Conservation (phyloP, 345 rosid species). For the Camelina neglecta region DNA sequence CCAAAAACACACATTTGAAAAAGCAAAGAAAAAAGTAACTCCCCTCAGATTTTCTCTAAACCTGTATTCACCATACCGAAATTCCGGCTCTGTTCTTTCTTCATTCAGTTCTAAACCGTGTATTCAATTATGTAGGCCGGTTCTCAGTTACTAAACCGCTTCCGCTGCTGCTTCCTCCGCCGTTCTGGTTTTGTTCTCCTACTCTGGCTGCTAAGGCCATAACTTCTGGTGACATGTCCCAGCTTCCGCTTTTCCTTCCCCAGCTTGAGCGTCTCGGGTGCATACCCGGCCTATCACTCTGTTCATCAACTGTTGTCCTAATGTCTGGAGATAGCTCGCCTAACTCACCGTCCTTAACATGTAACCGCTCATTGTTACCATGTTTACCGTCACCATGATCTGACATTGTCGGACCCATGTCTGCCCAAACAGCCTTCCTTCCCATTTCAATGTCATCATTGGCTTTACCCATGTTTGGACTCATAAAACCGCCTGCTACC, state of each 20-base stretch:
- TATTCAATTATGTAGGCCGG: constrained; percentile 51
- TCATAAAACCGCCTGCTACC: constrained; percentile 81
- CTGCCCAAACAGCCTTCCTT: constrained; percentile 92
- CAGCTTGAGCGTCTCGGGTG: constrained; percentile 79
- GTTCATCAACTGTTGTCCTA: constrained; percentile 69
- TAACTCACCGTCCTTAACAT: constrained; percentile 82
- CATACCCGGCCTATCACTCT: constrained; percentile 64
- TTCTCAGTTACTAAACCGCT: constrained; percentile 55
- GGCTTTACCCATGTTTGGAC: constrained; percentile 93
- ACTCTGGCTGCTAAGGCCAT: constrained; percentile 89
- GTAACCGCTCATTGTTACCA: constrained; percentile 58
- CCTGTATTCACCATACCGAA: constrained; percentile 39
- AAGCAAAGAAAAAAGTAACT: background rate
- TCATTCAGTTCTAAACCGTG: constrained; percentile 38
- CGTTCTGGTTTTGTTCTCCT: constrained; percentile 72
- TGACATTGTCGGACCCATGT: constrained; percentile 61
- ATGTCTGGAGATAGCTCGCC: constrained; percentile 73
- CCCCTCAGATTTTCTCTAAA: constrained; percentile 27
- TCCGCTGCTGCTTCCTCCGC: constrained; percentile 70
- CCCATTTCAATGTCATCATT: constrained; percentile 96
- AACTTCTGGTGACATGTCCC: constrained; percentile 86
- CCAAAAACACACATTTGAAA: constrained; percentile 22
- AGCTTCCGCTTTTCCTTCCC: constrained; percentile 79
- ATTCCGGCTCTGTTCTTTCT: constrained; percentile 16
- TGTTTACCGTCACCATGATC: constrained; percentile 72